Evolutionary conservation across 352 stramenopile genomes (phyloP).

Genomic region (Phytophthora melonis): DNA sequence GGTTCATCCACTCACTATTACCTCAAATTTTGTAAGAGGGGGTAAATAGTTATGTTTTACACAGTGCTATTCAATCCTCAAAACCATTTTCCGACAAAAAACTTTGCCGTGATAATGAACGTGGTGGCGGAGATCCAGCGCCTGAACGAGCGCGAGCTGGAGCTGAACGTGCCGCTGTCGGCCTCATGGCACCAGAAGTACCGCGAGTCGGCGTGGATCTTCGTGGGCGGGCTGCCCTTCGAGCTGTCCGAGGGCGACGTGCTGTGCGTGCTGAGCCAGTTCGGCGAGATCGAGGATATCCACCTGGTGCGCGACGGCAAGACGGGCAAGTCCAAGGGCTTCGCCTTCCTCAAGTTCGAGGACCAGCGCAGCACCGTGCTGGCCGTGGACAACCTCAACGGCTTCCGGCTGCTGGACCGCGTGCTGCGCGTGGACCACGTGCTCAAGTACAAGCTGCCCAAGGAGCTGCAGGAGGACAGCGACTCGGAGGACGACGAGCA

Average conservation of each 20-base stretch:
- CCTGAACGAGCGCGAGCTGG: constrained; percentile 85
- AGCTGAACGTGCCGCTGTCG: constrained; percentile 71
- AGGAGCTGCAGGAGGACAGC: constrained; percentile 88
- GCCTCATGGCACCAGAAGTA: constrained; percentile 90
- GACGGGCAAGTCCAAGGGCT: constrained; percentile 96
- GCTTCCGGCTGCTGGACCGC: constrained; percentile 90
- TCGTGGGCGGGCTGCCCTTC: constrained; percentile 93
- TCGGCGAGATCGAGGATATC: constrained; percentile 95
- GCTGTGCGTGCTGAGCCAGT: constrained; percentile 91
- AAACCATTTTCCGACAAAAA: too few relatives aligned
- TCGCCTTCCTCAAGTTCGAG: constrained; percentile 98
- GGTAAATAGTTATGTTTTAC: too few relatives aligned
- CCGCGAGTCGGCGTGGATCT: constrained; percentile 96
- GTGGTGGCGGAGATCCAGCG: constrained; percentile 86
- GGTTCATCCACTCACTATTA: too few relatives aligned
- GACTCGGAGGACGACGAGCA: constrained; percentile 57
- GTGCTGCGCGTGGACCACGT: constrained; percentile 97
- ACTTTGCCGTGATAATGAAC: constrained; percentile 54
- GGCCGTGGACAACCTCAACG: constrained; percentile 98
- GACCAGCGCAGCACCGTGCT: constrained; percentile 96
- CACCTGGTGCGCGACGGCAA: constrained; percentile 97
- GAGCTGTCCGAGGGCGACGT: constrained; percentile 97
- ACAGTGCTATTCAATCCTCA: too few relatives aligned
- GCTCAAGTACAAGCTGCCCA: constrained; percentile 97
- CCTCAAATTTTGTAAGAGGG: too few relatives aligned